Base-by-base conservation (phyloP, 768 basidiomycete species). In the Leccinum variicolor region DNA sequence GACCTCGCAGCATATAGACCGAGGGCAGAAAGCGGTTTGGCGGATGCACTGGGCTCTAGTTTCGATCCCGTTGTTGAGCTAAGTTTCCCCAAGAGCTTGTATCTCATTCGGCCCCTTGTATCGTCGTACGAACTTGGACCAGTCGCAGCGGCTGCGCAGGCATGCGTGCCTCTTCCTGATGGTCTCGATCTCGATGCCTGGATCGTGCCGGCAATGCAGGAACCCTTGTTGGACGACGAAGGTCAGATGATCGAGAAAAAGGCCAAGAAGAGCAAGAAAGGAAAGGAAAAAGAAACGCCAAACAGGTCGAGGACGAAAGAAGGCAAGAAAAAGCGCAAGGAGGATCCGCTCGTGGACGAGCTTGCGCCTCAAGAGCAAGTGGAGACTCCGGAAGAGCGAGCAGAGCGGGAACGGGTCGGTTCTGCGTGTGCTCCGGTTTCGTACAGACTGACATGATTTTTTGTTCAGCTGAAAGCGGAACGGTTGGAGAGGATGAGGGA, bases 71-170 rank as follows among this genome's bases (percentile, higher is more conserved):
- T 72, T 25, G 55, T 50, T 3, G 65, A 62, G 34, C 82, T 84
- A 15, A 73, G 74, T 34, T 96, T 92, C 66, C 97, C 97, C 3
- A 94, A 95, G 75, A 92, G 90, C 64, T 76, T 98, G 13, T 90
- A 86, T 70, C 83, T 99, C 53, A 85, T 98, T 46, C 79, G 82
- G 41, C 92, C 94, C 0, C 75, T 99, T 8, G 90, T 91, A 65
- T 77, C 81, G 17, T 66, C 80, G 6, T 86, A 95, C 64, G 89
- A 92, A 59, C 83, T 99, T 19, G 93, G 91, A 59, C 89, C 94
- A 0, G 90, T 98, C 36, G 94, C 89, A 7, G 61, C 74, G 1
- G 76, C 77, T 55, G 96, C 96, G 3, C 96, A 98, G 75, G 83
- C 79, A 5, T 87, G 85, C 57, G 88, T 98, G 1, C 81, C 83